phyloP scores from a whole-genome alignment of 2,329 filamentous ascomycete species.

The Cordyceps pruinosa region DNA sequence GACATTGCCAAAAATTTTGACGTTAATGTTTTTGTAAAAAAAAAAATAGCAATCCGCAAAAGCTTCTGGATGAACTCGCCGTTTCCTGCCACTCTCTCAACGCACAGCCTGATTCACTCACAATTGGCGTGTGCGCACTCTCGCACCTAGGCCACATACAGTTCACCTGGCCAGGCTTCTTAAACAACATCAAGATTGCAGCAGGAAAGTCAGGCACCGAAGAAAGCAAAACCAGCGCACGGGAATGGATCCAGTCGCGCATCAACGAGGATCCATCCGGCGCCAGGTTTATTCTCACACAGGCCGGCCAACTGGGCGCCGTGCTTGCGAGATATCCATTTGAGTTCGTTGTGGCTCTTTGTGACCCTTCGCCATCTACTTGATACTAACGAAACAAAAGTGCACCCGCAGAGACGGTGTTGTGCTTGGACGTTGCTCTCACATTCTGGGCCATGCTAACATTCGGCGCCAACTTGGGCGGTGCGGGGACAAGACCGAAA shows the following conservation, averaged over 20 bases:
- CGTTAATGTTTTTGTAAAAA: not conserved
- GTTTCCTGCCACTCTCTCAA: not conserved
- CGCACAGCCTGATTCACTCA: not conserved
- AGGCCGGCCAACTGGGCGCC: not conserved
- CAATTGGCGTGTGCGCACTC: not conserved
- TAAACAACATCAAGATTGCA: conserved; percentile 7
- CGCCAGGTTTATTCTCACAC: not conserved
- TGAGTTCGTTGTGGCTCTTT: not conserved
- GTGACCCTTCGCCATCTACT: not conserved
- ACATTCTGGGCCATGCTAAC: conserved; percentile 9
- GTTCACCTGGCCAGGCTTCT: conserved; percentile 10
- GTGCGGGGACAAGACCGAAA: not conserved
- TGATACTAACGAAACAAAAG: not conserved
- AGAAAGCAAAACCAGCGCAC: conserved; percentile 1
- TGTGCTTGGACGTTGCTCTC: conserved; percentile 2
- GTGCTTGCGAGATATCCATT: conserved; percentile 8
- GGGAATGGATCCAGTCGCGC: not conserved
- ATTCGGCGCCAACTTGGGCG: not conserved
- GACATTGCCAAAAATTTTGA: not conserved
- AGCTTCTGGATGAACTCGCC: conserved; percentile 7
- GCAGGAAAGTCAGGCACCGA: conserved; percentile 9
- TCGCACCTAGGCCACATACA: conserved; percentile 8
- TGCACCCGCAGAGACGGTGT: conserved; percentile 2
- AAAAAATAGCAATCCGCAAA: not conserved
- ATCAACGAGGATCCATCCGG: conserved; percentile 1